Evolutionary conservation across 352 stramenopile species (phyloP), one percentile per base, ranked within the genome.

Genomic region (Saprolegnia parasitica): DNA sequence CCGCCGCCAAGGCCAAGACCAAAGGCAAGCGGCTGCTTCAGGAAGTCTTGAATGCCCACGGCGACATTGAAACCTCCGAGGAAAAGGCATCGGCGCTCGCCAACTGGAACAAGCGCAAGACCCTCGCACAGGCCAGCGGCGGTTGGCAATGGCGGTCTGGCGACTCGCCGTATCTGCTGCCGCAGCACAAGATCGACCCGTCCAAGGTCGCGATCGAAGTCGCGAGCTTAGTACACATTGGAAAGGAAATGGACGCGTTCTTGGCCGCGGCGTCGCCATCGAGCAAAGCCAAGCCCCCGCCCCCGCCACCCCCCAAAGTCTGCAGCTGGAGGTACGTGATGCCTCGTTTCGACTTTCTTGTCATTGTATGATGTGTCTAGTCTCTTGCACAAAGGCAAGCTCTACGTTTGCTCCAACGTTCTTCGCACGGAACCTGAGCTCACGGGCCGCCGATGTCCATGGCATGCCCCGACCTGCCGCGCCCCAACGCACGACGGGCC

Each of bases 21-120:
- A 80, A 81, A 40, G 82, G 82, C 45, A 89, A 89, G 71, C 78
- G 76, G 21, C 83, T 89, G 75, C 74, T 92, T 8, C 75, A 76
- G 5, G 77, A 90, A 23, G 78, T 83, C 5, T 71, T 90, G 0
- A 72, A 80, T 26, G 68, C 52, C 15, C 76, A 78, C 50, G 75
- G 73, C 15, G 67, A 63, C 10, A 62, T 73, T 5, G 77, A 85
- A 18, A 77, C 72, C 10, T 83, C 84, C 20, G 81, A 79, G 1
- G 75, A 85, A 13, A 76, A 85, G 39, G 77, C 78, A 32, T 76
- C 77, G 9, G 78, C 80, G 58, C 68, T 89, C 15, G 75, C 73
- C 1, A 76, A 81, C 54, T 89, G 81, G 80, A 89, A 86, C 64
- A 73, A 68, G 10, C 74, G 76, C 63, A 87, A 86, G 67, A 81